Evolutionary conservation across 768 basidiomycete genomes (phyloP).

Genomic region (Russula virescens): DNA sequence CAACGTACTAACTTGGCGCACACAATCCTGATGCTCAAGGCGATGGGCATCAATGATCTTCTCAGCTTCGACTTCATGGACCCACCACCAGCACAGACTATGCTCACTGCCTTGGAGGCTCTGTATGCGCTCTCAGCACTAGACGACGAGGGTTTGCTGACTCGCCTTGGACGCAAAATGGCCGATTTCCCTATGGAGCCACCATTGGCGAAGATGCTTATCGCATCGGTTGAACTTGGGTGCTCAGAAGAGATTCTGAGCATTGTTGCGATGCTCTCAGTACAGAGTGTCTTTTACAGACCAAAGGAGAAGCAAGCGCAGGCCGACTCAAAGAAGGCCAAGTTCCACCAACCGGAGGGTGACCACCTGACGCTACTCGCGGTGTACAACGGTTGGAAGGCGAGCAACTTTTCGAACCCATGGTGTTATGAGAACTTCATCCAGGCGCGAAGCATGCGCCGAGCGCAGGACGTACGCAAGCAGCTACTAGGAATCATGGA

Average conservation of each 20-base stretch:
- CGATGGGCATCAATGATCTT: constrained; percentile 98
- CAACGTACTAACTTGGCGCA: constrained; percentile 89
- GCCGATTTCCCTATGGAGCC: constrained; percentile 99
- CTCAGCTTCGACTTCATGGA: constrained; percentile 99
- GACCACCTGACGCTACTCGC: constrained; percentile 89
- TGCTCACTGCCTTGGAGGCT: constrained; percentile 93
- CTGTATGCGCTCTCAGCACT: constrained; percentile 93
- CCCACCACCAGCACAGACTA: constrained; percentile 92
- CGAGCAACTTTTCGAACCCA: constrained; percentile 91
- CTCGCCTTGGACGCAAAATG: constrained; percentile 95
- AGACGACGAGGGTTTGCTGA: constrained; percentile 94
- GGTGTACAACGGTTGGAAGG: constrained; percentile 99
- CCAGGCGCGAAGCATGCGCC: constrained; percentile 93
- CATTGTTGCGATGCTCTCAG: constrained; percentile 95
- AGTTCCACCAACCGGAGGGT: constrained; percentile 98
- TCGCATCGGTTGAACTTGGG: constrained; percentile 93
- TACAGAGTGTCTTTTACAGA: constrained; percentile 94
- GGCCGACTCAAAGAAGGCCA: constrained; percentile 99
- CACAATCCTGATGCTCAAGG: constrained; percentile 93
- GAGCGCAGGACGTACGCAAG: constrained; percentile 96
- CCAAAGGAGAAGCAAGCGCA: constrained; percentile 99
- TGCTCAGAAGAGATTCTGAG: constrained; percentile 98
- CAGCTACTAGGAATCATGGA: constrained; percentile 99
- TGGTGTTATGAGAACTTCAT: constrained; percentile 99
- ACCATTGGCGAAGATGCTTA: constrained; percentile 93